These are phyloP conservation scores for Linnemannia exigua DNA, from an alignment of 192 early-diverging fungal genomes.

Conservation along the genomic window DNA sequence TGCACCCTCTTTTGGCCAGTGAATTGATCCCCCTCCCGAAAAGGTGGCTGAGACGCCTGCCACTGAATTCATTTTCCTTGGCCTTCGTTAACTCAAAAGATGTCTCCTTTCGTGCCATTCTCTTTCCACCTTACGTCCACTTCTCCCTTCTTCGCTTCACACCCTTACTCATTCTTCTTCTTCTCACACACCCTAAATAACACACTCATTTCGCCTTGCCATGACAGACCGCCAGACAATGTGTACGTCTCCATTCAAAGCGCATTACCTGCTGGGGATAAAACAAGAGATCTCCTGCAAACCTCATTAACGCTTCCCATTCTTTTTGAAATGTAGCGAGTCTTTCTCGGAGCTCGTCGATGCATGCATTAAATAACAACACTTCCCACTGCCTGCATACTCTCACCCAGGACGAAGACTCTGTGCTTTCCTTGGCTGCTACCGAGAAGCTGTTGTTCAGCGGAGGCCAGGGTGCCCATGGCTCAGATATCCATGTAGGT, in stretches of 20 bases:
- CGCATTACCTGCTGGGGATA: background rate
- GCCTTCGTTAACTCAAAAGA: too few relatives aligned
- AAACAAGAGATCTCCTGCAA: background rate
- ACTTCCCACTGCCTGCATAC: slow-evolving; percentile 60
- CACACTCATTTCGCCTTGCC: background rate
- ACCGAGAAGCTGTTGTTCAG: slow-evolving; percentile 72
- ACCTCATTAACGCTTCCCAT: background rate
- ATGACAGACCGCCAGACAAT: slow-evolving; percentile 14
- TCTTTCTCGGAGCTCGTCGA: slow-evolving; percentile 42
- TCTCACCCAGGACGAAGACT: slow-evolving; percentile 66
- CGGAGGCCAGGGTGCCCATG: slow-evolving; percentile 72
- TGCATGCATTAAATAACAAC: slow-evolving; percentile 14
- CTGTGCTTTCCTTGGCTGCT: slow-evolving; percentile 75
- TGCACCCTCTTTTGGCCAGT: background rate
- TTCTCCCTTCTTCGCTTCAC: background rate
- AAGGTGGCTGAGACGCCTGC: background rate
- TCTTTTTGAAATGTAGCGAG: slow-evolving; percentile 37
- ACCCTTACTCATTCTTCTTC: background rate
- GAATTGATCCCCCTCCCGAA: background rate
- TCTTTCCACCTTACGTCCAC: background rate
- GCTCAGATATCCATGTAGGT: slow-evolving; percentile 71
- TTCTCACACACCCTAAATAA: background rate
- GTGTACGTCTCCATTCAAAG: background rate
- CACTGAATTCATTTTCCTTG: too few relatives aligned
- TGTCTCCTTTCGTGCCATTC: background rate